These are phyloP conservation scores for Gracilaria gracilis DNA, from an alignment of 23 red algal genomes.

Conservation along the genomic window DNA sequence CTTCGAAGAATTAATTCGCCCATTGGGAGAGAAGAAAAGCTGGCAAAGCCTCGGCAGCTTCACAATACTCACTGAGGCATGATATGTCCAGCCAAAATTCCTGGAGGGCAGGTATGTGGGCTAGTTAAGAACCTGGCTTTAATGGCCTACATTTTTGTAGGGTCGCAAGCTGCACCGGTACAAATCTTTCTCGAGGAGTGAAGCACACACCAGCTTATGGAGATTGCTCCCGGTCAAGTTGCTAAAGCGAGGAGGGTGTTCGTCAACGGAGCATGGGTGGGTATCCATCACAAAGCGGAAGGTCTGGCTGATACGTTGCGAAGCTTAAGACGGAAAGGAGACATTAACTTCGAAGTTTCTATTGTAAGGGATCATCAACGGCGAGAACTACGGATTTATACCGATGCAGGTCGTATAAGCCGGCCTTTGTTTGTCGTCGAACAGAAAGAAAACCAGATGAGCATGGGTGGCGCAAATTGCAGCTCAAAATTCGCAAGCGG, in stretches of 20 bases:
- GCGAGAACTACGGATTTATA: slow-evolving; percentile 92
- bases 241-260: slow-evolving; percentile 84
- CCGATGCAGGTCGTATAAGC: slow-evolving; percentile 94
- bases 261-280: slow-evolving; percentile 98
- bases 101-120: slow-evolving; percentile 95
- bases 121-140: slow-evolving; percentile 98
- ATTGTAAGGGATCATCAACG: slow-evolving; percentile 92
- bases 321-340: slow-evolving; percentile 75
- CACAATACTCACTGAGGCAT: slow-evolving; percentile 99
- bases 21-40: slow-evolving; percentile 97
- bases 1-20: slow-evolving; percentile 96
- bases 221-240: slow-evolving; percentile 74
- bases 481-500: slow-evolving; percentile 75
- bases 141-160: slow-evolving; percentile 97
- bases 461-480: slow-evolving; percentile 41
- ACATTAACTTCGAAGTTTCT: slow-evolving; percentile 93
- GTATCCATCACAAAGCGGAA: slow-evolving; percentile 86
- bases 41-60: slow-evolving; percentile 98
- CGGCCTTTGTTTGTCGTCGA: slow-evolving; percentile 94
- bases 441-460: slow-evolving; percentile 22
- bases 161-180: slow-evolving; percentile 75
- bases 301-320: slow-evolving; percentile 77
- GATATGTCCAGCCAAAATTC: slow-evolving; percentile 99
- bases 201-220: slow-evolving; percentile 79
- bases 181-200: slow-evolving; percentile 91